phyloP scores from a whole-genome alignment of 768 basidiomycete genomes.

The Myochromella boudieri region DNA sequence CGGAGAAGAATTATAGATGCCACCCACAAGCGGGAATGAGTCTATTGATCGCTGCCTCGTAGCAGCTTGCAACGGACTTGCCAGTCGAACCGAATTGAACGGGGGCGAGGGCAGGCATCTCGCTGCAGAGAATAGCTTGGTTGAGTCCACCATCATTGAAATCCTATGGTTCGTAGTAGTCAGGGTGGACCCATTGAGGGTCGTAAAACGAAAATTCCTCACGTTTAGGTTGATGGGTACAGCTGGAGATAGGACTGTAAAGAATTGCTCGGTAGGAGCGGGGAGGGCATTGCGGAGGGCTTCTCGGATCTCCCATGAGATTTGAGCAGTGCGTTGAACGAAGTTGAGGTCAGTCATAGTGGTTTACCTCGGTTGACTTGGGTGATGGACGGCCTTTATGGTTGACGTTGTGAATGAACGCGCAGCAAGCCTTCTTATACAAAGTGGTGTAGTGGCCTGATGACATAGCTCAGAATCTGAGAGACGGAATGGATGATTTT shows the following conservation, averaged over 20 bases:
- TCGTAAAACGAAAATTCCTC: background rate
- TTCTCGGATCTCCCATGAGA: conserved; percentile 1
- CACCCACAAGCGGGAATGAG: background rate
- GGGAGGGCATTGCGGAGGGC: conserved; percentile 3
- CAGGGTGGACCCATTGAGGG: background rate
- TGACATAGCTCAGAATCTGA: too few species aligned
- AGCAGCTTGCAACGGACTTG: conserved; percentile 1
- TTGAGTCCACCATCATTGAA: conserved; percentile 1
- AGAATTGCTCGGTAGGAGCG: conserved; percentile 5
- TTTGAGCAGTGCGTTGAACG: conserved; percentile 3
- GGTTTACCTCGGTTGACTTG: too few species aligned
- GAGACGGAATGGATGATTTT: too few species aligned
- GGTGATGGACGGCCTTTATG: too few species aligned
- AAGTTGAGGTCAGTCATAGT: too few species aligned
- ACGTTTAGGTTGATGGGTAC: conserved; percentile 1
- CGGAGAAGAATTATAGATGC: background rate
- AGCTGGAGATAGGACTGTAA: conserved; percentile 2
- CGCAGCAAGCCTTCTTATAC: too few species aligned
- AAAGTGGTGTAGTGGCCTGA: too few species aligned
- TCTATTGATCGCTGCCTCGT: background rate
- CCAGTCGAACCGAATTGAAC: conserved; percentile 3
- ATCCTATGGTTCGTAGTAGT: background rate
- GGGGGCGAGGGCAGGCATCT: conserved; percentile 2
- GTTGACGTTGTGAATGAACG: too few species aligned
- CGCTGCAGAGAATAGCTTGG: conserved; percentile 3